Percentiles rank a stretch among this genome's conserved stretches.
phyloP scores from a whole-genome alignment of 495 filamentous ascomycete species.

The Thermothielavioides terrestris region DNA sequence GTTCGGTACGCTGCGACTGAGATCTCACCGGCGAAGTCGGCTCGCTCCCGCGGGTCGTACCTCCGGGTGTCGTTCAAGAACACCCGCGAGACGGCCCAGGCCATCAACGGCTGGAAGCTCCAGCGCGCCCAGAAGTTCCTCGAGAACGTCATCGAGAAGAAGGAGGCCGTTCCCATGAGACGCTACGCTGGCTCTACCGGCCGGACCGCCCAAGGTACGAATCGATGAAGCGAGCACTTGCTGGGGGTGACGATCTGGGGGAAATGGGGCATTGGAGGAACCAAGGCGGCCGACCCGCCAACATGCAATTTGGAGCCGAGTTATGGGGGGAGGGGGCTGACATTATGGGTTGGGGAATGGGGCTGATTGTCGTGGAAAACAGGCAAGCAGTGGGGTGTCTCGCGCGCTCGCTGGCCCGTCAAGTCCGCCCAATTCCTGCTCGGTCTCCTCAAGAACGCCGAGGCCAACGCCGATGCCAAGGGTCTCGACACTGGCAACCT shows the following conservation, averaged over 20 bases:
- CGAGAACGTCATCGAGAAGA: constrained; percentile 90
- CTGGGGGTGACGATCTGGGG: background rate
- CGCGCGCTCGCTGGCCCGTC: constrained; percentile 94
- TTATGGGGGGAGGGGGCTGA: background rate
- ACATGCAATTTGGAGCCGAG: background rate
- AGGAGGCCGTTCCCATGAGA: constrained; percentile 94
- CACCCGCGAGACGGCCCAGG: constrained; percentile 97
- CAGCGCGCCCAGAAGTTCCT: constrained; percentile 88
- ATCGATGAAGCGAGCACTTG: constrained; percentile 6
- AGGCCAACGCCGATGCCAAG: constrained; percentile 98
- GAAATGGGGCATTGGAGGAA: background rate
- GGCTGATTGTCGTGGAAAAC: constrained; percentile 28
- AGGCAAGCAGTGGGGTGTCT: constrained; percentile 98
- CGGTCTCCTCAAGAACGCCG: constrained; percentile 95
- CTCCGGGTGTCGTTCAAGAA: constrained; percentile 99
- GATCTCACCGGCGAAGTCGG: constrained; percentile 84
- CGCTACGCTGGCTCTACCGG: constrained; percentile 91
- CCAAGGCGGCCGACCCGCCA: background rate
- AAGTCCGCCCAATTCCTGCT: constrained; percentile 98
- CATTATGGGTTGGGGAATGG: background rate
- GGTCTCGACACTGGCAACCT: constrained; percentile 96
- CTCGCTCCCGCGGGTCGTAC: constrained; percentile 94
- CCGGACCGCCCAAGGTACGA: constrained; percentile 92
- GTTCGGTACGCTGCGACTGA: constrained; percentile 96
- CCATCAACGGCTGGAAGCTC: constrained; percentile 98